These are phyloP conservation scores for Hypoxylon sp. DNA, from an alignment of 2,329 filamentous ascomycete genomes.

Conservation along the genomic window DNA sequence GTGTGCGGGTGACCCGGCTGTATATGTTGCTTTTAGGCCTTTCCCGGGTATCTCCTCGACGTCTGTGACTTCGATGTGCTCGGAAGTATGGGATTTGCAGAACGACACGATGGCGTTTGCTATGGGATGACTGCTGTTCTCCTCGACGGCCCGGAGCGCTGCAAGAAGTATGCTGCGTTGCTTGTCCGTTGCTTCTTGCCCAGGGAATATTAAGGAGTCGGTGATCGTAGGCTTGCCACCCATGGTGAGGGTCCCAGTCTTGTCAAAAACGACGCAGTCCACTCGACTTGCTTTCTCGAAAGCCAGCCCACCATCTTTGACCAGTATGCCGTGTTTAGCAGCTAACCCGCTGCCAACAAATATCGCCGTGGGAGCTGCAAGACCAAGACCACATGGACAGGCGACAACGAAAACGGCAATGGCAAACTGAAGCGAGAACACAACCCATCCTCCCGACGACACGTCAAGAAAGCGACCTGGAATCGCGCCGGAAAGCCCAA, in stretches of 20 bases:
- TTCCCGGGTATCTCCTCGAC: slow-evolving; percentile 76
- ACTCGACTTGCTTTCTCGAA: slow-evolving; percentile 84
- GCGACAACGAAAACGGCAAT: slow-evolving; percentile 89
- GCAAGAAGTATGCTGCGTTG: slow-evolving; percentile 53
- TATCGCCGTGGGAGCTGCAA: slow-evolving; percentile 86
- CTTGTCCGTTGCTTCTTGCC: slow-evolving; percentile 34
- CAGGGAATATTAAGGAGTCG: slow-evolving; percentile 55
- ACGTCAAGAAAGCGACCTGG: slow-evolving; percentile 64
- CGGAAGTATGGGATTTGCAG: slow-evolving; percentile 55
- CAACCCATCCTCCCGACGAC: slow-evolving; percentile 69
- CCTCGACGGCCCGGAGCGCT: slow-evolving; percentile 69
- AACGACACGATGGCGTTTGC: slow-evolving; percentile 74
- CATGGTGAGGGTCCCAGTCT: slow-evolving; percentile 83
- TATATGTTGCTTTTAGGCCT: slow-evolving; percentile 69
- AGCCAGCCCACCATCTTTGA: slow-evolving; percentile 84
- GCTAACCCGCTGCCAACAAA: slow-evolving; percentile 85
- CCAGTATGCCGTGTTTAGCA: slow-evolving; percentile 80
- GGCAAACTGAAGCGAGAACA: slow-evolving; percentile 82
- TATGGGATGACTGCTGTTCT: slow-evolving; percentile 77
- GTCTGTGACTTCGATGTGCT: slow-evolving; percentile 47
- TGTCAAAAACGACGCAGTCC: slow-evolving; percentile 85
- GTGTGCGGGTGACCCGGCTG: slow-evolving; percentile 43
- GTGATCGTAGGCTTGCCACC: slow-evolving; percentile 76
- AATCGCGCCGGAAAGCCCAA: slow-evolving; percentile 68
- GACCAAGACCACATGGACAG: slow-evolving; percentile 83